Conservation (phyloP, 495 filamentous ascomycete species). For the Parachaetomium inaequale region DNA sequence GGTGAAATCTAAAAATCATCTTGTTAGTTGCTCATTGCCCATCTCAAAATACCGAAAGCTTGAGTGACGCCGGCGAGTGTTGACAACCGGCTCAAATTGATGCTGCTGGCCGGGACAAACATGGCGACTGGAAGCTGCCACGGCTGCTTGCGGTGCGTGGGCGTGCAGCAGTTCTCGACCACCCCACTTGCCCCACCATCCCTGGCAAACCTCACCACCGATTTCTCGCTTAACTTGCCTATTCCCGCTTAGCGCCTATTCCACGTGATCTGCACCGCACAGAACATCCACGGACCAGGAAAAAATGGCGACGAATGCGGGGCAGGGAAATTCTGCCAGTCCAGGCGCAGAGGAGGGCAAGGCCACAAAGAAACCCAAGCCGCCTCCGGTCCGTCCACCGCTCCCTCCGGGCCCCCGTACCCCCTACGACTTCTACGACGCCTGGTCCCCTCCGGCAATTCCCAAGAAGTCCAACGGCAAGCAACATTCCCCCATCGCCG, state of each 20-base stretch:
- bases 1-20: too few relatives aligned
- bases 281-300: constrained; percentile 20
- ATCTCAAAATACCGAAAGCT: too few relatives aligned
- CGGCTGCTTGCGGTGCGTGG: neutral
- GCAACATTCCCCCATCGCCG: neutral
- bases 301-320: constrained; percentile 35
- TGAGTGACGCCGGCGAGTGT: too few relatives aligned
- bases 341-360: constrained; percentile 17
- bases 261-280: constrained; percentile 30
- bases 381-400: constrained; percentile 15
- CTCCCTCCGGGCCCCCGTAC: constrained; percentile 20
- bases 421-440: constrained; percentile 23
- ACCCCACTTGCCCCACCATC: constrained; percentile 15
- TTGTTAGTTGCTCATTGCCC: too few relatives aligned
- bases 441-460: constrained; percentile 20
- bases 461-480: constrained; percentile 10
- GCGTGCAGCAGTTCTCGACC: neutral
- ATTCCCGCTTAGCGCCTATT: constrained; percentile 10
- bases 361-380: constrained; percentile 23
- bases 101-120: too few relatives aligned
- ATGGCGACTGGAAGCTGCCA: neutral
- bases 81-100: too few relatives aligned
- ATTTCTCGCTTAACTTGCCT: constrained; percentile 14
- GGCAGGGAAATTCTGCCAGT: constrained; percentile 29
- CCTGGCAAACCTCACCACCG: neutral